phyloP scores from a whole-genome alignment of 1,284 basidiomycete genomes.

The Leccinum pachyderme region DNA sequence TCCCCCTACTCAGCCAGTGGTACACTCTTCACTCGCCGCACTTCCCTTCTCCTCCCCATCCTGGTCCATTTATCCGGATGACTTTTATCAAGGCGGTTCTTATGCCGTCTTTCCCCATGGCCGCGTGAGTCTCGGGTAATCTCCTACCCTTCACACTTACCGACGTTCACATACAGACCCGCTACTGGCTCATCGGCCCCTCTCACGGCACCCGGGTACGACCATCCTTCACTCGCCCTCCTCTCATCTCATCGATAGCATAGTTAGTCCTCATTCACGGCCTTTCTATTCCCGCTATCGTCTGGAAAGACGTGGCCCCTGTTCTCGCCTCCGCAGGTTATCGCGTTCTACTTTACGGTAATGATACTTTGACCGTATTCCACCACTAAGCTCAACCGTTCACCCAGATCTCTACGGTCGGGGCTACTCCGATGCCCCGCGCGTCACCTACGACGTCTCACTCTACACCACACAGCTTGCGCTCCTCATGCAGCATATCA shows the following conservation, averaged over 20 bases:
- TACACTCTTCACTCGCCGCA: slow-evolving; percentile 58
- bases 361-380: slow-evolving; percentile 1
- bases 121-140: slow-evolving; percentile 36
- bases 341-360: slow-evolving; percentile 73
- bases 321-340: slow-evolving; percentile 60
- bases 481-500: slow-evolving; percentile 71
- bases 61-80: slow-evolving; percentile 69
- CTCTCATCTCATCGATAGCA: not conserved
- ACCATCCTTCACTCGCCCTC: not conserved
- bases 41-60: slow-evolving; percentile 51
- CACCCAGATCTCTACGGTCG: slow-evolving; percentile 72
- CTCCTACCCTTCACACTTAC: not conserved
- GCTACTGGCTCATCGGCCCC: slow-evolving; percentile 75
- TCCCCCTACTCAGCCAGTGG: slow-evolving; percentile 45
- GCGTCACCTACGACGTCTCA: slow-evolving; percentile 57
- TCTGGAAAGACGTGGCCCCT: slow-evolving; percentile 73
- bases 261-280: slow-evolving; percentile 77
- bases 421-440: slow-evolving; percentile 76
- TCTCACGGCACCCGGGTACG: slow-evolving; percentile 64
- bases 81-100: slow-evolving; percentile 62
- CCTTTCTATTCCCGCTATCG: slow-evolving; percentile 69
- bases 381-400: slow-evolving; percentile 4
- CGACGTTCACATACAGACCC: slow-evolving; percentile 44
- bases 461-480: slow-evolving; percentile 77
- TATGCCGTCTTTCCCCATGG: slow-evolving; percentile 65